These are phyloP conservation scores for Orbilia oligospora DNA, from an alignment of 2,329 filamentous ascomycete genomes.

Conservation along the genomic window DNA sequence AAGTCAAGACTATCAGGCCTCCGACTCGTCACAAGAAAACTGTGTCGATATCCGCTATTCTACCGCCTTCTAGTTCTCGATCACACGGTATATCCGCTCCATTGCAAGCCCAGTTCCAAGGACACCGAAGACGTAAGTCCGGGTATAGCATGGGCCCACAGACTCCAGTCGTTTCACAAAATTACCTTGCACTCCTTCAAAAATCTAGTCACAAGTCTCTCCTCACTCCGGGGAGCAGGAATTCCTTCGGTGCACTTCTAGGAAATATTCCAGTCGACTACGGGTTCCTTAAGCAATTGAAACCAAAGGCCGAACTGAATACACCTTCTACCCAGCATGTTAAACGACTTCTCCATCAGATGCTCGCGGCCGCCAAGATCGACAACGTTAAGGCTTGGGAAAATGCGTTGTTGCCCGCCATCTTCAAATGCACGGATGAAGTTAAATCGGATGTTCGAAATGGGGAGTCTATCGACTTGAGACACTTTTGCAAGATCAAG, in stretches of 20 bases:
- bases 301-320: slow-evolving; percentile 84
- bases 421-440: slow-evolving; percentile 91
- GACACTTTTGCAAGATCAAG: slow-evolving; percentile 97
- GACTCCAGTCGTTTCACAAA: slow-evolving; percentile 50
- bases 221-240: slow-evolving; percentile 40
- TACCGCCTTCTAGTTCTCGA: slow-evolving; percentile 38
- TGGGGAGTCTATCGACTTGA: slow-evolving; percentile 95
- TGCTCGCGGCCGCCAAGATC: slow-evolving; percentile 82
- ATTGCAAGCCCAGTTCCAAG: slow-evolving; percentile 34
- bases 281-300: slow-evolving; percentile 49
- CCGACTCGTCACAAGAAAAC: slow-evolving; percentile 56
- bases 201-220: slow-evolving; percentile 52
- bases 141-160: slow-evolving; percentile 58
- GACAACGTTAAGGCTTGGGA: slow-evolving; percentile 85
- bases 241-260: slow-evolving; percentile 54
- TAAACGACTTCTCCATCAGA: slow-evolving; percentile 83
- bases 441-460: slow-evolving; percentile 91
- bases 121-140: slow-evolving; percentile 48
- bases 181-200: slow-evolving; percentile 57
- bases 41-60: slow-evolving; percentile 49
- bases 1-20: slow-evolving; percentile 44
- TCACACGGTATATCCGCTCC: slow-evolving; percentile 27
- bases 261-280: slow-evolving; percentile 33
- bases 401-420: slow-evolving; percentile 87
- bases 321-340: slow-evolving; percentile 90